Evolutionary conservation across 2,329 filamentous ascomycete genomes (phyloP).

Genomic region (Aspergillus japonicus): DNA sequence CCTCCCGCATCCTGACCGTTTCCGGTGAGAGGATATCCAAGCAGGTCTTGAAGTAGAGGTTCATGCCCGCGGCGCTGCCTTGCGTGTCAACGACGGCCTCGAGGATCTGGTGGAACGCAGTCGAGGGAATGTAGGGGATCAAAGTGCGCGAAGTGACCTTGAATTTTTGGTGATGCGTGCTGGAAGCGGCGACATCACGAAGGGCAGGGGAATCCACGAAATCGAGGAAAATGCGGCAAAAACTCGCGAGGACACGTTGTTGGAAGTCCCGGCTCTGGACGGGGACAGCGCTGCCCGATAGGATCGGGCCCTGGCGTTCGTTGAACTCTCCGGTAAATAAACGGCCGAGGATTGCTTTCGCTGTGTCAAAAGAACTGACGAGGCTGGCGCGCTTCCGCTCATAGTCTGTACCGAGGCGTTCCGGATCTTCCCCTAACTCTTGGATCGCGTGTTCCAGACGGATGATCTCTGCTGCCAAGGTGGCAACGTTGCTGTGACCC

Average conservation of each 20-base stretch:
- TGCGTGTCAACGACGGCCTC: conserved; percentile 53
- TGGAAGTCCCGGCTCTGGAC: conserved; percentile 26
- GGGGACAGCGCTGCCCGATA: conserved; percentile 7
- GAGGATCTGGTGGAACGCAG: conserved; percentile 54
- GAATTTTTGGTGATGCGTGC: conserved; percentile 17
- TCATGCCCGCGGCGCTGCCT: conserved; percentile 49
- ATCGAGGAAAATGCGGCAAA: conserved; percentile 32
- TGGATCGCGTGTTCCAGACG: conserved; percentile 30
- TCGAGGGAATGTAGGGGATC: conserved; percentile 32
- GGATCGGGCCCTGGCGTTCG: conserved; percentile 4
- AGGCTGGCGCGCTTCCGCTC: not conserved
- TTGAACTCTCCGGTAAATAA: conserved; percentile 39
- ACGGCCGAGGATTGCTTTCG: conserved; percentile 33
- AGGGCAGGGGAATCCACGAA: conserved; percentile 31
- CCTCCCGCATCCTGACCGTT: conserved; percentile 23
- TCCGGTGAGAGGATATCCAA: conserved; percentile 26
- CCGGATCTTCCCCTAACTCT: not conserved
- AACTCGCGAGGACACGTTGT: conserved; percentile 27
- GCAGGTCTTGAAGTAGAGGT: conserved; percentile 52
- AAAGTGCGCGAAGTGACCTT: conserved; percentile 17
- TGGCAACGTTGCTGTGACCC: conserved; percentile 38
- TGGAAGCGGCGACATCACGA: conserved; percentile 25
- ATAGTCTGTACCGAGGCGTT: not conserved
- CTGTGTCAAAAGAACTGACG: conserved; percentile 21
- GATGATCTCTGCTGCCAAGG: conserved; percentile 43